Base-by-base conservation (phyloP, 495 filamentous ascomycete genomes). In the Pseudoneurospora amorphoporcata region DNA sequence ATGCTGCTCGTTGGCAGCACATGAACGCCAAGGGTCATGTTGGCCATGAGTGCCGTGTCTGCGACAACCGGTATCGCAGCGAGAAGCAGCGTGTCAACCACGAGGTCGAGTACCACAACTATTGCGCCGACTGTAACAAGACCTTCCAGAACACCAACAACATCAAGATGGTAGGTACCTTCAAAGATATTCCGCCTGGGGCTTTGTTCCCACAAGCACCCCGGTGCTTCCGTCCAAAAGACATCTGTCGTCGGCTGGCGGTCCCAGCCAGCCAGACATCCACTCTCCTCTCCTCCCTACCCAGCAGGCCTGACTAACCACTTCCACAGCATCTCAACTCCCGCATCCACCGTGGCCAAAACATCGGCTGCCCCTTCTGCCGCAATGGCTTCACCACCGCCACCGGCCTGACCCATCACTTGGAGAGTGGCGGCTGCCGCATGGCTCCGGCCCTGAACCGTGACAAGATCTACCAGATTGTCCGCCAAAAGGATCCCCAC, bases 71-170 rank as follows among this genome's bases (percentile, higher is more conserved):
- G 14, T 79, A 14, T n/a, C 17, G 32, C 0, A 73, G 8, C 7
- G 32, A 75, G 10, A 9, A 71, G 14, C 53, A 19, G 0, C 68
- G 45, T 9, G 37, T 40, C 9, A 14, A 69, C 0, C 81, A 81
- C 53, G 74, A 81, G 71, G 68, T 71, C 12, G 35, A 76, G 0
- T 29, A 71, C 0, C 81, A 82, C 68, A 23, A 53, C 53, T 77
- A 76, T 68, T 83, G 81, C 69, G 3, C 14, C 10, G 74, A 78
- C 5, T 83, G 81, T 53, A 68, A 78, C 2, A 75, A 76, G 2
- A 3, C 0, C 0, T 83, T 82, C 65, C 10, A 39, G 10, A 82
- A 69, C 69, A 3, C 17, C 12, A 83, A 81, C 73, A 78, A 75
- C 61, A 74, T 82, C 37, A 76, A 73, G 68, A 75, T 75, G 78